Evolutionary conservation across 169 alveolate genomes (phyloP).

Genomic region (Plasmodium reichenowi): DNA sequence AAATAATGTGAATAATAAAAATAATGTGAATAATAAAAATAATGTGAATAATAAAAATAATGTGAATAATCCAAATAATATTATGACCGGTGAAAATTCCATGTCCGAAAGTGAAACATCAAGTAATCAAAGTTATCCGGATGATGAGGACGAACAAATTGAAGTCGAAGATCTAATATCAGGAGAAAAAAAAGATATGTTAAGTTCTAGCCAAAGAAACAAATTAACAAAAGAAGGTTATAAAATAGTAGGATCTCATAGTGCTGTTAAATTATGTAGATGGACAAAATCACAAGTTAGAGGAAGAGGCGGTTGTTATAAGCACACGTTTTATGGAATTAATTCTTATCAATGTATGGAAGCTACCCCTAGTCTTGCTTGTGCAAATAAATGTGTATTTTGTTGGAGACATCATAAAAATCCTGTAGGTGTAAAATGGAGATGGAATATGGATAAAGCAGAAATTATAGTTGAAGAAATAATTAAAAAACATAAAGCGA

Average conservation of each 20-base stretch:
- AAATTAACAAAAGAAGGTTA: slow-evolving; percentile 85
- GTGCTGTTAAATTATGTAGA: slow-evolving; percentile 93
- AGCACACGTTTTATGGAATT: slow-evolving; percentile 93
- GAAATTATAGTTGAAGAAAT: slow-evolving; percentile 82
- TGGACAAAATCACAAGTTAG: slow-evolving; percentile 91
- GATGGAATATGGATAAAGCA: slow-evolving; percentile 90
- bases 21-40: too few relatives aligned
- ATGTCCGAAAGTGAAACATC: too few relatives aligned
- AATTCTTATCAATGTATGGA: slow-evolving; percentile 92
- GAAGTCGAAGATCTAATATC: slow-evolving; percentile 79
- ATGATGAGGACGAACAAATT: slow-evolving; percentile 5
- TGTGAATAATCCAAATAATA: too few relatives aligned
- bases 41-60: too few relatives aligned
- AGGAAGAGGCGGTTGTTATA: slow-evolving; percentile 94
- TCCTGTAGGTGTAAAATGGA: slow-evolving; percentile 91
- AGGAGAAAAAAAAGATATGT: slow-evolving; percentile 74
- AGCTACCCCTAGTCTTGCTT: slow-evolving; percentile 92
- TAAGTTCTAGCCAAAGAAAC: slow-evolving; percentile 78
- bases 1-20: too few relatives aligned
- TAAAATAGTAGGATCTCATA: slow-evolving; percentile 90
- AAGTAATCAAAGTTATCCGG: slow-evolving; percentile 23
- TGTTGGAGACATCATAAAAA: slow-evolving; percentile 95
- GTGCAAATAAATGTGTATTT: slow-evolving; percentile 94
- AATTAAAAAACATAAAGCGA: slow-evolving; percentile 78
- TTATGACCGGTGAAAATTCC: too few relatives aligned